Evolutionary conservation across 805 yeast species (phyloP), one percentile per base, ranked within the genome.

Genomic region (Candida ulmi): DNA sequence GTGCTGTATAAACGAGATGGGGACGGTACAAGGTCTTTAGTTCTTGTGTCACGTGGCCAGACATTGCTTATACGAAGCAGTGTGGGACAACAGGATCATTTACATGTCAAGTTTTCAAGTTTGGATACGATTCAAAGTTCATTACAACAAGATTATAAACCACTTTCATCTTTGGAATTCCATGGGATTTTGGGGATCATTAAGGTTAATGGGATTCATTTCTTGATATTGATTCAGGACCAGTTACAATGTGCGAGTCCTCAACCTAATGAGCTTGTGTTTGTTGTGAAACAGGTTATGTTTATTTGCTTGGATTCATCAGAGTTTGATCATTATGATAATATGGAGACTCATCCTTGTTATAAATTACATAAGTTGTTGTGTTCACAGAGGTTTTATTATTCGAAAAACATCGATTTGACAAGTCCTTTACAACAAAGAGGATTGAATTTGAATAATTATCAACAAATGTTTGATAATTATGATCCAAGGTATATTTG

Each of bases 361-460:
- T 74, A 74, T 16, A 82, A 79, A 36, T 58, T 90, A 30, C 74
- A 81, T 44, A 88, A 84, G 57, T 66, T 91, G 31, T 68, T 91
- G 36, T 68, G 79, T 25, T 84, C 82, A 55, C 97, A 97, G 11
- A 31, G 34, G 3, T 93, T 91, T 57, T 90, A 86, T 61, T 93
- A 80, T 62, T 85, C 96, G 19, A 79, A 86, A 23, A 90, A 86
- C 59, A 91, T 88, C 57, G 99, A 93, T 57, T 64, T 93, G 43
- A 91, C 98, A 0, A 82, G 84, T 33, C 69, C 76, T 4, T 62
- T 90, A 35, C 97, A 91, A 61, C 77, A 74, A 42, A 67, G 93
- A 57, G 87, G 86, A 9, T 58, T 78, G 6, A 53, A 62, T 17
- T 54, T 61, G 9, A 51, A 55, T 24, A 48, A 62, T 39, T 66